Evolutionary conservation across 768 basidiomycete genomes (phyloP).

Genomic region (Rhodotorula taiwanensis): DNA sequence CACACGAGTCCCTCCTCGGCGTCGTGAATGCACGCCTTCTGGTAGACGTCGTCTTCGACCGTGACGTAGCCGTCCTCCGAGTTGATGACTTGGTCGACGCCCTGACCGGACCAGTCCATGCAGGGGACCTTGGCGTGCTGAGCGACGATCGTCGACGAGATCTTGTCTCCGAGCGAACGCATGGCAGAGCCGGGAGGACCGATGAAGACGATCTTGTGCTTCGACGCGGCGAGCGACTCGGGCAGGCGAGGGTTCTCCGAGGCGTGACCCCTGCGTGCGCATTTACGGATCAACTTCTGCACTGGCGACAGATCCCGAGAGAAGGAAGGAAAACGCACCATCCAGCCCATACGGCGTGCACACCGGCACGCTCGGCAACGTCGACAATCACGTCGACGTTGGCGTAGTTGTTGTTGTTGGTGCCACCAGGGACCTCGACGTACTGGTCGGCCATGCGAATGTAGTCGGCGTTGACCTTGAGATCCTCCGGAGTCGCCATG

Average conservation of each 20-base stretch:
- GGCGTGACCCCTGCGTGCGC: conserved; percentile 67
- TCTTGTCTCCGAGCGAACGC: conserved; percentile 98
- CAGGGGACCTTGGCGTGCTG: conserved; percentile 94
- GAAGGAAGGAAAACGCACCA: conserved; percentile 53
- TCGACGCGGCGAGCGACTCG: conserved; percentile 81
- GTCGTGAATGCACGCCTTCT: conserved; percentile 73
- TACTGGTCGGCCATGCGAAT: conserved; percentile 99
- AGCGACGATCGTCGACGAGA: conserved; percentile 97
- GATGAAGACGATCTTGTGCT: conserved; percentile 96
- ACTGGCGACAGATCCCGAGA: background rate
- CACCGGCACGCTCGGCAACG: conserved; percentile 90
- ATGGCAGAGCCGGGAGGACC: conserved; percentile 98
- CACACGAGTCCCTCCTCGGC: conserved; percentile 79
- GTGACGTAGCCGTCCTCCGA: conserved; percentile 83
- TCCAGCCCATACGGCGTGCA: conserved; percentile 99
- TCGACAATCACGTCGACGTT: conserved; percentile 99
- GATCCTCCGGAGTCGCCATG: conserved; percentile 89
- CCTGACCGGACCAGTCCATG: conserved; percentile 98
- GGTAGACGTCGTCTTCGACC: conserved; percentile 85
- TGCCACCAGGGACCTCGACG: conserved; percentile 95
- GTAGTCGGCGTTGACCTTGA: conserved; percentile 89
- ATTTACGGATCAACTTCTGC: too few relatives aligned
- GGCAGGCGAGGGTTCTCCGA: conserved; percentile 97
- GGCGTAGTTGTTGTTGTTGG: conserved; percentile 99
- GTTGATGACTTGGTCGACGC: conserved; percentile 76